phyloP scores from a whole-genome alignment of 163 green algal species.

The Trebouxia gelatinosa region DNA sequence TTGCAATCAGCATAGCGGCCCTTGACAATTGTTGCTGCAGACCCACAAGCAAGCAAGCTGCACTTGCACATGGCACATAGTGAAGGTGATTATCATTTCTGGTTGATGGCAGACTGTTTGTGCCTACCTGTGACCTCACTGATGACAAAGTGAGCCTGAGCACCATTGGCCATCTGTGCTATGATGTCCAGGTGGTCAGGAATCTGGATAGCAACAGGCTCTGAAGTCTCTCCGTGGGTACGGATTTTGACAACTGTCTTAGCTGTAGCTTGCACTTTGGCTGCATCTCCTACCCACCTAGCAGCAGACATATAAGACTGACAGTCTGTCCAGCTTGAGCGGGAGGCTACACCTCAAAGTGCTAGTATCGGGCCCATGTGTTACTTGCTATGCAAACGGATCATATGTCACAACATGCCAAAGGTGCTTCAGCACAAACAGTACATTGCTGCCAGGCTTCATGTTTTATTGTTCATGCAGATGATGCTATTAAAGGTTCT shows the following conservation, averaged over 20 bases:
- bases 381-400: too few species aligned
- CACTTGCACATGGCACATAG: background rate
- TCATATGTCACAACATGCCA: too few species aligned
- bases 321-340: too few species aligned
- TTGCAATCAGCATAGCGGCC: background rate
- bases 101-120: too few species aligned
- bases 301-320: too few species aligned
- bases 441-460: too few species aligned
- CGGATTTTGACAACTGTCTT: slow-evolving; percentile 36
- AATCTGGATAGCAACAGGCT: slow-evolving; percentile 22
- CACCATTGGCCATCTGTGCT: slow-evolving; percentile 40
- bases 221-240: slow-evolving; percentile 17
- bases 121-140: slow-evolving; percentile 35
- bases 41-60: background rate
- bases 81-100: background rate
- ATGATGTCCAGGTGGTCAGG: slow-evolving; percentile 51
- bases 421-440: too few species aligned
- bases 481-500: too few species aligned
- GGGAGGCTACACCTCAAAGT: too few species aligned
- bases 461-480: too few species aligned
- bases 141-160: slow-evolving; percentile 44
- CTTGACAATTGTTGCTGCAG: background rate
- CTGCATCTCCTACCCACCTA: slow-evolving; percentile 49
- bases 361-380: too few species aligned
- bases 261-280: slow-evolving; percentile 31